Evolutionary conservation across 306 rosid genomes (phyloP), one percentile per base, ranked within the genome.

Genomic region (Prunus mume): DNA sequence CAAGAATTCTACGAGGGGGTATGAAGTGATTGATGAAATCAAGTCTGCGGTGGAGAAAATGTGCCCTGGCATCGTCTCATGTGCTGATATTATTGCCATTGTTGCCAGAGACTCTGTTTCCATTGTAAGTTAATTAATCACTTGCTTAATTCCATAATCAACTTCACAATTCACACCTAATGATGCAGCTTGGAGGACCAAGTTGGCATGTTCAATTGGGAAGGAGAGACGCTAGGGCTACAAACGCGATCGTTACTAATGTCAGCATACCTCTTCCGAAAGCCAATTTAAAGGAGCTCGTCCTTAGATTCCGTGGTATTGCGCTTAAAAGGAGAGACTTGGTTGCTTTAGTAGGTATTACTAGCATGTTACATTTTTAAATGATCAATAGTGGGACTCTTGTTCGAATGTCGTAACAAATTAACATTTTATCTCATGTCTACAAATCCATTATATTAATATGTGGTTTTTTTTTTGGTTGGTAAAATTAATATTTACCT

Each of bases 1-100:
- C 46, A 80, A 56, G 8, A 86, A 90, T 78, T 94, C 96, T 0
- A 89, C 88, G 0, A 84, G 96, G 9, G 98, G 98, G 34, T 91
- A 86, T 9, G 88, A 88, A 5, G 94, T 94, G 25, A 69, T 90
- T 9, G 98, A 94, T 80, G 28, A 56, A 71, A 84, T 94, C 69
- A 94, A 93, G 75, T 79, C 91, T 0, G 96, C 85, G 0, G 97
- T 88, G 8, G 97, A 94, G 72, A 2, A 78, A 9, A 84, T 24
- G 6, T 94, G 96, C 50, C 96, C 94, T 0, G 96, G 85, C 12
- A 82, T 82, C 0, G 93, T 90, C 43, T 94, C 98, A 4, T 91
- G 98, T 15, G 91, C 98, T 14, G 98, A 94, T 65, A 78, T 91
- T 30, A 80, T 94, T 3, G 89, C 97, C 28, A 70, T 87, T 10